phyloP scores from a whole-genome alignment of 2,329 filamentous ascomycete species.

The Phaeosphaeria sp. region DNA sequence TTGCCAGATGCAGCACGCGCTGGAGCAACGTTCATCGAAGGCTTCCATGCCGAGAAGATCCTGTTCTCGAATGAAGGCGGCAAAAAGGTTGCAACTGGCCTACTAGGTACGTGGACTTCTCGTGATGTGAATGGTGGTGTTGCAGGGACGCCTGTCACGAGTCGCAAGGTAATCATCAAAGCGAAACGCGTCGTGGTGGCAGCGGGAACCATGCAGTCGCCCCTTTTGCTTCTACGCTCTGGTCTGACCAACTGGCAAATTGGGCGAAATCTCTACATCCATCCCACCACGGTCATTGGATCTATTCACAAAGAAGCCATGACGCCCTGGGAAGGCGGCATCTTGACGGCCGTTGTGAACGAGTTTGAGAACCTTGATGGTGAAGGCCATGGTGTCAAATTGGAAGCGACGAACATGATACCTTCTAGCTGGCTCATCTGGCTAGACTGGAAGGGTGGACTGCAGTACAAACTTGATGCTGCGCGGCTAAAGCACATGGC shows the following conservation, averaged over 20 bases:
- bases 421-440: slow-evolving; percentile 69
- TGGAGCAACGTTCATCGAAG: slow-evolving; percentile 84
- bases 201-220: slow-evolving; percentile 77
- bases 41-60: slow-evolving; percentile 74
- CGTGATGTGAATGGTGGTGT: slow-evolving; percentile 69
- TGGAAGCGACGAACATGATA: slow-evolving; percentile 79
- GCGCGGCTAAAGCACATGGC: slow-evolving; percentile 73
- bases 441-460: slow-evolving; percentile 70
- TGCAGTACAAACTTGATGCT: slow-evolving; percentile 75
- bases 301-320: slow-evolving; percentile 74
- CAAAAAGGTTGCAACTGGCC: slow-evolving; percentile 68
- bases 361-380: slow-evolving; percentile 83
- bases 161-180: slow-evolving; percentile 71
- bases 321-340: slow-evolving; percentile 70
- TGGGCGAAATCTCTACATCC: slow-evolving; percentile 80
- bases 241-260: slow-evolving; percentile 83
- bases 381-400: slow-evolving; percentile 79
- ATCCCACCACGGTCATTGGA: slow-evolving; percentile 67
- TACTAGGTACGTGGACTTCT: slow-evolving; percentile 77
- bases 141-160: slow-evolving; percentile 58
- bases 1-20: slow-evolving; percentile 79
- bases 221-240: slow-evolving; percentile 76
- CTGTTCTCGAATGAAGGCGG: slow-evolving; percentile 67
- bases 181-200: slow-evolving; percentile 84
- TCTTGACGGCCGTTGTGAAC: slow-evolving; percentile 78